These are phyloP conservation scores for Auxenochlorella protothecoides DNA, from an alignment of 139 green algal genomes.

Conservation along the genomic window DNA sequence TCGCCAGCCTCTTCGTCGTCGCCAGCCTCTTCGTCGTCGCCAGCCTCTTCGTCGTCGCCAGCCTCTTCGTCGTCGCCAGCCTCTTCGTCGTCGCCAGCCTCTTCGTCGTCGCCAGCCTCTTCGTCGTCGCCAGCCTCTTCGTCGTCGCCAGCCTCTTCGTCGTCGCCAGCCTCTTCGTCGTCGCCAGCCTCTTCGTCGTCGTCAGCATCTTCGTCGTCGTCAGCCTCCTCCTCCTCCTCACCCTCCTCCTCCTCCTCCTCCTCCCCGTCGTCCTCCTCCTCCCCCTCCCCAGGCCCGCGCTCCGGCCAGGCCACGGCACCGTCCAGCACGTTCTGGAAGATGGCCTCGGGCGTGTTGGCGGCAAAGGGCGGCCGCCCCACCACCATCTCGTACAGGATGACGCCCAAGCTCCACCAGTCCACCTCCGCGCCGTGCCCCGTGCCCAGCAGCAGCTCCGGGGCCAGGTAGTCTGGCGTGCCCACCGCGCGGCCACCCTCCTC, in stretches of 20 bases:
- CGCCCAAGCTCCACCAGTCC: constrained; percentile 87
- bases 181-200: too few species aligned
- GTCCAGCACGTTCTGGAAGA: constrained; percentile 92
- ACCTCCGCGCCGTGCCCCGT: constrained; percentile 62
- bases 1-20: too few species aligned
- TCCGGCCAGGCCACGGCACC: constrained; percentile 19
- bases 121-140: too few species aligned
- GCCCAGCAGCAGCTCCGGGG: constrained; percentile 78
- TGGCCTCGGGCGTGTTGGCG: constrained; percentile 71
- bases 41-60: too few species aligned
- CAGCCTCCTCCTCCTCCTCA: too few species aligned
- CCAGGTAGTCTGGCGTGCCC: constrained; percentile 93
- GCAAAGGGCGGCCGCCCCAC: constrained; percentile 76
- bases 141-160: too few species aligned
- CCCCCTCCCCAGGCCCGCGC: background rate
- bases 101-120: too few species aligned
- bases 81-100: too few species aligned
- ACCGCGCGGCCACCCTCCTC: constrained; percentile 36
- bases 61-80: too few species aligned
- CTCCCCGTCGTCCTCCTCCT: background rate
- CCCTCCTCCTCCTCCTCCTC: background rate
- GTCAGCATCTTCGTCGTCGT: too few species aligned
- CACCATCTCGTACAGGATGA: constrained; percentile 84
- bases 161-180: too few species aligned
- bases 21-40: too few species aligned